Base-by-base conservation (phyloP, 2,329 filamentous ascomycete genomes). In the Trichoderma sp. region DNA sequence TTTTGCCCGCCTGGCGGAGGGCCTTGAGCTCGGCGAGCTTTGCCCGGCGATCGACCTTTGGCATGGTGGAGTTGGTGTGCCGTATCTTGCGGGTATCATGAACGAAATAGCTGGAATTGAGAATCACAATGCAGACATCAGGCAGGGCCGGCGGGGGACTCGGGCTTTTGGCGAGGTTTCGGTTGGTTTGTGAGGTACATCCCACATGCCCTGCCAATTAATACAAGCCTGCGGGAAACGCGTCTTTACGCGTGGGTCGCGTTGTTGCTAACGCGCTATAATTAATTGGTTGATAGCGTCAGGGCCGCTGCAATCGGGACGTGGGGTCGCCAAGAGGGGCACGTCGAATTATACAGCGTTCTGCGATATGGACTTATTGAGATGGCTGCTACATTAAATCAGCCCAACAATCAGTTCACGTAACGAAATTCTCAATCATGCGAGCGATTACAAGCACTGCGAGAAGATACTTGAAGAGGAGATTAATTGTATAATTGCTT, bases 1-100 rank as follows among this genome's bases (percentile, higher is more conserved):
- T 97, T 85, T 97, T 97, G 81, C 96, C 96, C 66, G 94, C 89
- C 75, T 92, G 89, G 76, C 94, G 91, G 73, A 97, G 87, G 77
- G 92, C 94, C 75, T 88, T 88, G 72, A 98, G 87, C 85, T 97
- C 92, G 64, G 92, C 94, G 76, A 90, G 85, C 81, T 84, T 87
- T 72, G 83, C 82, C 73, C 85, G 76, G 71, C 79, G 77, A 63
- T 78, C 73, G 72, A 73, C 73, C 75, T 77, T 79, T 70, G 79
- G 76, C 80, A 81, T 81, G 73, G 71, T 72, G 72, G 52, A 55
- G 66, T 61, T 72, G 72, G 52, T 37, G 66, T 60, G 63, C n/a
- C 55, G 46, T 65, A 54, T 63, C 60, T 60, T 70, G 14, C 59
- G 64, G 69, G 55, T 60, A 65, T 67, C 64, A 60, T 61, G 43